Evolutionary conservation across 768 basidiomycete genomes (phyloP).

Genomic region (Boletus rubropictus): DNA sequence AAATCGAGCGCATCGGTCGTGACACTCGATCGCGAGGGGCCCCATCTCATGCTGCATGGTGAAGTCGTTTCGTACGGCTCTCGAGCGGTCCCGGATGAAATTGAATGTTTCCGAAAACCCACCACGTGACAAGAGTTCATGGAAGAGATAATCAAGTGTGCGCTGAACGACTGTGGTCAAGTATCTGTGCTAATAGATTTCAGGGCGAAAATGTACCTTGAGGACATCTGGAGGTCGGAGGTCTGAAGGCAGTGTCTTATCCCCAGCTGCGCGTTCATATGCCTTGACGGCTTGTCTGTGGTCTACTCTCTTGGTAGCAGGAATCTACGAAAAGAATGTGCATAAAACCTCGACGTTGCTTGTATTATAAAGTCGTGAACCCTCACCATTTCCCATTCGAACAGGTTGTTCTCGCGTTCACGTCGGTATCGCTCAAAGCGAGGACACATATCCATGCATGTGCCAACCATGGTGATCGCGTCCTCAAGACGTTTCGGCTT

Average conservation of each 20-base stretch:
- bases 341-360: slow-evolving; percentile 4
- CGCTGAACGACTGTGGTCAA: slow-evolving; percentile 37
- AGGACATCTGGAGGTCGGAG: slow-evolving; percentile 82
- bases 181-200: not conserved
- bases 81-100: slow-evolving; percentile 90
- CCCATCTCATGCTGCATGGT: slow-evolving; percentile 86
- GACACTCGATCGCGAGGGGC: slow-evolving; percentile 74
- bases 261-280: slow-evolving; percentile 91
- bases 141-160: slow-evolving; percentile 91
- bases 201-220: slow-evolving; percentile 41
- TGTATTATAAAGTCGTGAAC: slow-evolving; percentile 1
- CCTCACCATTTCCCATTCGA: slow-evolving; percentile 78
- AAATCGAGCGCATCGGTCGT: slow-evolving; percentile 90
- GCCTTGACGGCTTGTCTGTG: slow-evolving; percentile 87
- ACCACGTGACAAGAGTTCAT: slow-evolving; percentile 62
- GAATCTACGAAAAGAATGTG: slow-evolving; percentile 52
- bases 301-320: slow-evolving; percentile 80
- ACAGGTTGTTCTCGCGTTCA: slow-evolving; percentile 83
- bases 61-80: slow-evolving; percentile 88
- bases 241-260: slow-evolving; percentile 88
- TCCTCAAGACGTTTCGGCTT: slow-evolving; percentile 78
- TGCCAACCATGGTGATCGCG: slow-evolving; percentile 89
- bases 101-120: slow-evolving; percentile 67
- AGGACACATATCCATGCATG: slow-evolving; percentile 92
- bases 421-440: slow-evolving; percentile 88